Conservation (phyloP, 2,329 filamentous ascomycete species). For the Paraphaeosphaeria minitans region DNA sequence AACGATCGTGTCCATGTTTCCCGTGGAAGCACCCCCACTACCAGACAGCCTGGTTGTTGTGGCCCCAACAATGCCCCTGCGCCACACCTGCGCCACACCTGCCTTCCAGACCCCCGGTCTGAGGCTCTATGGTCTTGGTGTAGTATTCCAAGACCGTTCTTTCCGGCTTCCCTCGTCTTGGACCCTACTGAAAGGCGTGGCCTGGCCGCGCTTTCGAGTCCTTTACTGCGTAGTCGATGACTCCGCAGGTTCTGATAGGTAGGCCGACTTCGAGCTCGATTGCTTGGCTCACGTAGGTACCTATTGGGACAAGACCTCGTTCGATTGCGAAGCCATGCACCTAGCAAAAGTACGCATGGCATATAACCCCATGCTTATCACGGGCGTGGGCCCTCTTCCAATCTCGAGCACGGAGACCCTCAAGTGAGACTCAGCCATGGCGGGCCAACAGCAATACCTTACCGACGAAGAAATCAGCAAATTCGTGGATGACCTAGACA, state of each 20-base stretch:
- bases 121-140: slow-evolving; percentile 1
- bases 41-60: too few relatives aligned
- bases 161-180: slow-evolving; percentile 9
- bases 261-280: neutral
- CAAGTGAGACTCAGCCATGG: slow-evolving; percentile 19
- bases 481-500: slow-evolving; percentile 61
- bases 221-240: slow-evolving; percentile 1
- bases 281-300: slow-evolving; percentile 41
- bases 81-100: neutral
- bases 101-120: neutral
- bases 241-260: slow-evolving; percentile 13
- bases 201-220: slow-evolving; percentile 7
- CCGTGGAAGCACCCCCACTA: too few relatives aligned
- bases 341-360: neutral
- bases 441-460: slow-evolving; percentile 31
- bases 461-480: slow-evolving; percentile 56
- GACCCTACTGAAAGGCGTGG: slow-evolving; percentile 7
- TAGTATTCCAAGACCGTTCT: slow-evolving; percentile 2
- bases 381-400: neutral
- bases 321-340: slow-evolving; percentile 6
- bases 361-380: neutral
- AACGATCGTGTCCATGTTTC: too few relatives aligned
- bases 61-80: neutral
- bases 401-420: neutral
- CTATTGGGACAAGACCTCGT: slow-evolving; percentile 18